Conservation (phyloP, 306 rosid genomes). For the Mimosa bimucronata region DNA sequence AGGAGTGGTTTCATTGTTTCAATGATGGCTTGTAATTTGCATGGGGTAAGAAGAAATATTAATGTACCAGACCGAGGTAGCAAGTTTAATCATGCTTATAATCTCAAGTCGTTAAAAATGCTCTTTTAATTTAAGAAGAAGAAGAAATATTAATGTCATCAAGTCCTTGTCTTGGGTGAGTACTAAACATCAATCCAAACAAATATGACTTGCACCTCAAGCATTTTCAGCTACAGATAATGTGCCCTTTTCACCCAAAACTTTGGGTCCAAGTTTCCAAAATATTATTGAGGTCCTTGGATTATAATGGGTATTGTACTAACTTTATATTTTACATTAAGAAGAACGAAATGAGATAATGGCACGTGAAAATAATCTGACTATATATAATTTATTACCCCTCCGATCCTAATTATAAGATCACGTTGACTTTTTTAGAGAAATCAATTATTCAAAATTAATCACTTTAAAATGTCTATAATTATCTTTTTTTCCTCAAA, state of each 20-base stretch:
- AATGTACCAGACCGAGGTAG: no score
- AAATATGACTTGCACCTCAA: conserved; percentile 34
- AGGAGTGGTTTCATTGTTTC: conserved; percentile 27
- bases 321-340: not conserved
- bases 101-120: no score
- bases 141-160: conserved; percentile 11
- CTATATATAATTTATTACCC: no score
- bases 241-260: not conserved
- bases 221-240: conserved; percentile 1
- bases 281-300: not conserved
- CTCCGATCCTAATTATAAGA: no score
- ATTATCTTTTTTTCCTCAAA: no score
- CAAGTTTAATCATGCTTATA: no score
- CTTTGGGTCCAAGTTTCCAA: not conserved
- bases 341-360: no score
- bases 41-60: conserved; percentile 2
- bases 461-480: no score
- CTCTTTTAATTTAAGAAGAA: no score
- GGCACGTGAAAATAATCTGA: not conserved
- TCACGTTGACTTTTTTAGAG: no score
- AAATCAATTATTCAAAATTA: no score
- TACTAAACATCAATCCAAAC: conserved; percentile 33
- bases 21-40: conserved; percentile 38
- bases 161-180: conserved; percentile 28
- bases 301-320: not conserved